Conservation (phyloP, 2,329 filamentous ascomycete genomes). For the Chrysosporium queenslandicum region DNA sequence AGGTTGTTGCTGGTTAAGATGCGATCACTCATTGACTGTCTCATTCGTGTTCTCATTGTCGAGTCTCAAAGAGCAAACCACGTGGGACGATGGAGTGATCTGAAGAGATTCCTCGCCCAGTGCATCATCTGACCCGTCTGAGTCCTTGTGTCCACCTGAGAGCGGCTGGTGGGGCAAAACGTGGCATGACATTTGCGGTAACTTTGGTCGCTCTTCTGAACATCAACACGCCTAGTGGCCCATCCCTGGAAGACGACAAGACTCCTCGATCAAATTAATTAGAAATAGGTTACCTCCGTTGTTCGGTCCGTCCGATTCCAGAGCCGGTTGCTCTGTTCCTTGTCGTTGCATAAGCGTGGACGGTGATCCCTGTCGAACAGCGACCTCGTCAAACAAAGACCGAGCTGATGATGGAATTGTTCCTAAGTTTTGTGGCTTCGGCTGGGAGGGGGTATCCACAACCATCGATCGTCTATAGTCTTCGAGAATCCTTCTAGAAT, state of each 20-base stretch:
- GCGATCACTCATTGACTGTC: neutral
- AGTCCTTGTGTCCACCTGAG: neutral
- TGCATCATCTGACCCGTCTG: neutral
- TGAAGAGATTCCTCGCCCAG: neutral
- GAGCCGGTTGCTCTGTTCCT: neutral
- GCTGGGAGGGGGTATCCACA: constrained; percentile 2
- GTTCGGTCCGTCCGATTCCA: neutral
- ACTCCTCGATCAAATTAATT: neutral
- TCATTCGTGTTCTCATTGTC: too few species aligned
- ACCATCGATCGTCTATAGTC: neutral
- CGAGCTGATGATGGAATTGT: neutral
- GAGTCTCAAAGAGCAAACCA: neutral
- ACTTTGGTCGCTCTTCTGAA: neutral
- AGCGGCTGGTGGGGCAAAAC: constrained; percentile 6
- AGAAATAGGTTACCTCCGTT: neutral
- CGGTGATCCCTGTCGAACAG: neutral
- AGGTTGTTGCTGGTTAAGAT: neutral
- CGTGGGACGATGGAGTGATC: neutral
- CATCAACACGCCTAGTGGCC: neutral
- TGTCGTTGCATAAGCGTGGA: constrained; percentile 8
- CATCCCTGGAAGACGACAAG: neutral
- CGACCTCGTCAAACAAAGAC: constrained; percentile 5
- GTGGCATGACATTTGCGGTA: constrained; percentile 3
- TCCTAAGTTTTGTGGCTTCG: constrained; percentile 12
- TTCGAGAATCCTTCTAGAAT: constrained; percentile 10